Evolutionary conservation across 2,329 filamentous ascomycete species (phyloP).

Genomic region (Ophiostoma quercus): DNA sequence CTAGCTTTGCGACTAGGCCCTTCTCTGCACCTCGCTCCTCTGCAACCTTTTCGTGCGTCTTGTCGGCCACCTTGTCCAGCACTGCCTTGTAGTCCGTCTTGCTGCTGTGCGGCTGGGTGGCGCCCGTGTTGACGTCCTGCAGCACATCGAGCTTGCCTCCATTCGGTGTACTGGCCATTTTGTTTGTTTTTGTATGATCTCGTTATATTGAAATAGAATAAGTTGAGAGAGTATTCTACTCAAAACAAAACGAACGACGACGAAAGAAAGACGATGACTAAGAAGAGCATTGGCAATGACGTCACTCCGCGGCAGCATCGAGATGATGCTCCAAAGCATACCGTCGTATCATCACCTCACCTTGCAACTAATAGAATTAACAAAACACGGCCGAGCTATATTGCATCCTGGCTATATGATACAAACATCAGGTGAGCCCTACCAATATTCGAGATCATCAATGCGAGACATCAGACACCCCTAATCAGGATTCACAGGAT

Average conservation of each 20-base stretch:
- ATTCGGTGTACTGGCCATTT: not conserved
- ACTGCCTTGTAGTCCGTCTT: constrained; percentile 39
- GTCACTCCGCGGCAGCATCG: not conserved
- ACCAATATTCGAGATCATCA: not conserved
- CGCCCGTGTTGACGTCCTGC: not conserved
- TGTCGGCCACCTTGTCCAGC: constrained; percentile 41
- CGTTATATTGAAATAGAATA: not conserved
- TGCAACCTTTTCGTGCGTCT: constrained; percentile 29
- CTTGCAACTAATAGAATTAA: not conserved
- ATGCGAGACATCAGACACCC: not conserved
- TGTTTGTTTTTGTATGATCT: not conserved
- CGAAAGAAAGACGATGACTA: not conserved
- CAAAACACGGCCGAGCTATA: too few relatives aligned
- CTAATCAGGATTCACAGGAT: not conserved
- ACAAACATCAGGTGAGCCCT: not conserved
- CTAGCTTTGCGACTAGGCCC: constrained; percentile 32
- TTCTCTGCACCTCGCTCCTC: constrained; percentile 26
- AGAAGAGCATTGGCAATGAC: not conserved
- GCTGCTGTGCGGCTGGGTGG: not conserved
- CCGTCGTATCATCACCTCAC: not conserved
- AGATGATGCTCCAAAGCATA: not conserved
- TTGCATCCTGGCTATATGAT: not conserved
- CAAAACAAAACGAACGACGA: not conserved
- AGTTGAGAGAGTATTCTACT: not conserved
- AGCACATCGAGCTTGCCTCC: not conserved